Evolutionary conservation across 805 yeast species (phyloP).

Genomic region (Cyberlindnera nakhonratchasimensis): DNA sequence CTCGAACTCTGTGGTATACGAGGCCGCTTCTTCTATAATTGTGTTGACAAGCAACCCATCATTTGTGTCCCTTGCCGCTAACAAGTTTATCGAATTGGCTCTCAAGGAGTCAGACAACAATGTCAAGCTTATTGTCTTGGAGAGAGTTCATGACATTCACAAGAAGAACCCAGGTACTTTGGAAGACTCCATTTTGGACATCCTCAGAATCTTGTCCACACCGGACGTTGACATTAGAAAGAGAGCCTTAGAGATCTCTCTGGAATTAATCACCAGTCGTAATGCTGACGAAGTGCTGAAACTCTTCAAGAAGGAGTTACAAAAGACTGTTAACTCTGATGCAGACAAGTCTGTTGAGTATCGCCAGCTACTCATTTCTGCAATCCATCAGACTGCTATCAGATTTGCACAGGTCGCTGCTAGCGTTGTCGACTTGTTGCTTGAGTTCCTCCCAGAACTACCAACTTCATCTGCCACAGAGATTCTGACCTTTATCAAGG

Average conservation of each 20-base stretch:
- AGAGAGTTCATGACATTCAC: conserved; percentile 76
- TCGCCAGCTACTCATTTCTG: conserved; percentile 80
- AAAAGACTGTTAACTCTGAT: conserved; percentile 58
- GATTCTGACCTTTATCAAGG: conserved; percentile 87
- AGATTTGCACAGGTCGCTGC: conserved; percentile 89
- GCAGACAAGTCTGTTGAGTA: conserved; percentile 84
- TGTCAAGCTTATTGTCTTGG: conserved; percentile 87
- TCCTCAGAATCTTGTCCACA: conserved; percentile 78
- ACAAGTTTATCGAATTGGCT: conserved; percentile 83
- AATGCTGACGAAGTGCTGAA: conserved; percentile 93
- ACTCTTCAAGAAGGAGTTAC: conserved; percentile 86
- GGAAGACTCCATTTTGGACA: conserved; percentile 80
- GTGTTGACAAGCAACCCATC: conserved; percentile 58
- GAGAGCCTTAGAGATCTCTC: conserved; percentile 81
- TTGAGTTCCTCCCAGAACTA: conserved; percentile 83
- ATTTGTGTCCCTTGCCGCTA: conserved; percentile 73
- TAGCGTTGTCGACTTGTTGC: conserved; percentile 79
- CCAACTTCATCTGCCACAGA: conserved; percentile 84
- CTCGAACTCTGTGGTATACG: conserved; percentile 74
- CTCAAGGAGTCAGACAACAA: conserved; percentile 93
- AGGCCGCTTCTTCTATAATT: conserved; percentile 82
- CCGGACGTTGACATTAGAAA: conserved; percentile 90
- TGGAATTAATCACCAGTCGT: conserved; percentile 75
- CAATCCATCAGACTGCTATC: conserved; percentile 87
- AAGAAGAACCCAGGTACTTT: conserved; percentile 74